phyloP scores from a whole-genome alignment of 805 yeast species.

The Schwanniomyces pseudopolymorphus region DNA sequence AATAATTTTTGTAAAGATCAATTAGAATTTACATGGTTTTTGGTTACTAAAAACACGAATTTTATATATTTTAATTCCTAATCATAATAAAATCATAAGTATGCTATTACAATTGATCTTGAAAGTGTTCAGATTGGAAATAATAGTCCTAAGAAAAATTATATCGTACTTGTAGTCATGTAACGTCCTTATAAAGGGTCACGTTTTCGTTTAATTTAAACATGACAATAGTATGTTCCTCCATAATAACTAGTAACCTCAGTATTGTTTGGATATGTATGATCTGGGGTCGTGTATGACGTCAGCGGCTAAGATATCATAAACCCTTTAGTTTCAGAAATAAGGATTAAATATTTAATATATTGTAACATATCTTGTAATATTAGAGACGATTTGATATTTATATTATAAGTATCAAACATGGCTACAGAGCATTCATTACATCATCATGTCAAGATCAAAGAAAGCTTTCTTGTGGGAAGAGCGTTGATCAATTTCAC shows the following conservation, averaged over 20 bases:
- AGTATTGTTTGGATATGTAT: neutral
- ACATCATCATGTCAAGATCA: slow-evolving; percentile 27
- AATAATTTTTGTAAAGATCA: neutral
- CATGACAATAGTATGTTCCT: neutral
- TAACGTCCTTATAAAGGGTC: neutral
- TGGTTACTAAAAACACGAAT: no score
- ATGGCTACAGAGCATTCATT: slow-evolving; percentile 10
- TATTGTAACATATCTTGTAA: neutral
- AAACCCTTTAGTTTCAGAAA: neutral
- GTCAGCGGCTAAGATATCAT: neutral
- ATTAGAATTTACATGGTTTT: no score
- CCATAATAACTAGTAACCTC: neutral
- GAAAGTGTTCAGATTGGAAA: no score
- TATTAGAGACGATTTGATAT: neutral
- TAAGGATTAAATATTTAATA: neutral
- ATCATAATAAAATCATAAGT: no score
- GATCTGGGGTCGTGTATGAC: slow-evolving; percentile 1
- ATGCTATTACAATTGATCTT: no score
- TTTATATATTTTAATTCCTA: no score
- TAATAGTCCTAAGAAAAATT: no score
- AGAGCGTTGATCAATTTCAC: slow-evolving; percentile 41
- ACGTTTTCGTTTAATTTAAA: neutral
- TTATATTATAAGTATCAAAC: neutral
- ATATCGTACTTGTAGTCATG: no score
- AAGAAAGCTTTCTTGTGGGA: slow-evolving; percentile 41